A percentile compares a stretch with the other conserved stretches of the same genome.
These are phyloP conservation scores for Ilyonectria robusta DNA, from an alignment of 2,329 filamentous ascomycete species.

Conservation along the genomic window DNA sequence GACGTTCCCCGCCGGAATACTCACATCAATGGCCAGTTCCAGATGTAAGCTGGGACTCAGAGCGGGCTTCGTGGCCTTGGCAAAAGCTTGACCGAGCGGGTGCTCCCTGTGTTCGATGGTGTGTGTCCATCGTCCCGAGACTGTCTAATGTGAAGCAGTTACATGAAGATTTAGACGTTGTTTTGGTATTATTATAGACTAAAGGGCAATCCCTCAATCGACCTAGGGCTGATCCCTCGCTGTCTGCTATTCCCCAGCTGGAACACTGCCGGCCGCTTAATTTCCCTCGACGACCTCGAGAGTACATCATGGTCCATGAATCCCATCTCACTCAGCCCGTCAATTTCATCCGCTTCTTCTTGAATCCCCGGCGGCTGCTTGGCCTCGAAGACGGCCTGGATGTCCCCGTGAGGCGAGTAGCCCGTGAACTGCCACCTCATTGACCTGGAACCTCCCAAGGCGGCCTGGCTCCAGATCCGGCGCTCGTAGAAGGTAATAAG, in stretches of 20 bases:
- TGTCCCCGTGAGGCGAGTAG: conserved; percentile 62
- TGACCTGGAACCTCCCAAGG: conserved; percentile 25
- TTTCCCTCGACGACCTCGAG: conserved; percentile 25
- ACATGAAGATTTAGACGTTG: too few species aligned
- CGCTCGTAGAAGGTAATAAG: conserved; percentile 73
- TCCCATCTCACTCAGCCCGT: conserved; percentile 30
- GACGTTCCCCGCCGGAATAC: neutral
- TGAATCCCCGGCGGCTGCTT: neutral
- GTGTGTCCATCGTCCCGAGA: too few species aligned
- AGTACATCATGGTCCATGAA: conserved; percentile 27
- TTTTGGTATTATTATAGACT: too few species aligned
- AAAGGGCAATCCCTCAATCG: neutral
- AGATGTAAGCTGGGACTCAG: neutral
- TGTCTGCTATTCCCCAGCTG: neutral
- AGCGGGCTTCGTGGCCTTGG: neutral
- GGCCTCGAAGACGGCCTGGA: conserved; percentile 1
- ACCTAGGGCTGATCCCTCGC: neutral
- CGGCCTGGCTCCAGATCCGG: conserved; percentile 52
- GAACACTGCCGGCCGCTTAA: conserved; percentile 16
- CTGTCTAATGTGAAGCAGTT: too few species aligned
- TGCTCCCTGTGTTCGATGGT: neutral
- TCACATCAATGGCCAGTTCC: neutral
- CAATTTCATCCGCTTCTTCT: conserved; percentile 27
- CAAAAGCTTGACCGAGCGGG: neutral
- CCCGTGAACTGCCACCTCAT: conserved; percentile 59